A percentile compares a stretch with the other conserved stretches of the same genome.
phyloP scores from a whole-genome alignment of 768 basidiomycete genomes.

The Boletellus ananas region DNA sequence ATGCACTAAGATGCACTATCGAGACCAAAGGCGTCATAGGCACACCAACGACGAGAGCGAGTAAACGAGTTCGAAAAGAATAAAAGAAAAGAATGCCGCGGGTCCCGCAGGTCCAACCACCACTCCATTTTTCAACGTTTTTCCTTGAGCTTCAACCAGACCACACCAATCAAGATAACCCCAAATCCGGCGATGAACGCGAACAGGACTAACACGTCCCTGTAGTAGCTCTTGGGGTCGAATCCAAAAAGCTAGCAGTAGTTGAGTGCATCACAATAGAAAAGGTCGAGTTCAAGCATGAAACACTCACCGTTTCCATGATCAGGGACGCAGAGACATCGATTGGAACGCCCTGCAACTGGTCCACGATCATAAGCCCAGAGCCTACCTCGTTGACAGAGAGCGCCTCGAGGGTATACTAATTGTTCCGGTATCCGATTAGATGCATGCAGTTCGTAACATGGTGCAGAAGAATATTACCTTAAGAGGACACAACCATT shows the following conservation, averaged over 20 bases:
- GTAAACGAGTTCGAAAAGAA: background rate
- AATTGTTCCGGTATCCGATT: background rate
- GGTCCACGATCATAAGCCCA: conserved; percentile 80
- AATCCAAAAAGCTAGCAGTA: conserved; percentile 77
- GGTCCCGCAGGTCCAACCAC: background rate
- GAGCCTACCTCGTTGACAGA: conserved; percentile 90
- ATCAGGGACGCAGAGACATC: conserved; percentile 77
- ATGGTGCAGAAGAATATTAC: conserved; percentile 10
- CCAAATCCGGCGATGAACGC: conserved; percentile 83
- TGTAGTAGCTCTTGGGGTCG: conserved; percentile 73
- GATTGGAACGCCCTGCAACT: conserved; percentile 77
- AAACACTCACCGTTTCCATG: conserved; percentile 66
- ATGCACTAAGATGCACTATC: background rate
- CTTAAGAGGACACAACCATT: conserved; percentile 86
- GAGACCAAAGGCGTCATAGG: background rate
- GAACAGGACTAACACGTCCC: conserved; percentile 84
- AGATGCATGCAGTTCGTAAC: background rate
- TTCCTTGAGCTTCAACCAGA: conserved; percentile 78
- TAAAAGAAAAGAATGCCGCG: background rate
- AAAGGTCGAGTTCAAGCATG: background rate
- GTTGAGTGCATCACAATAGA: background rate
- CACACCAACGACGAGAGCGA: background rate
- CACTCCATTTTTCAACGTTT: conserved; percentile 43
- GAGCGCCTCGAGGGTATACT: conserved; percentile 76
- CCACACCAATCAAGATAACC: conserved; percentile 63